phyloP scores from a whole-genome alignment of 495 filamentous ascomycete genomes.

The Neurospora sp. region DNA sequence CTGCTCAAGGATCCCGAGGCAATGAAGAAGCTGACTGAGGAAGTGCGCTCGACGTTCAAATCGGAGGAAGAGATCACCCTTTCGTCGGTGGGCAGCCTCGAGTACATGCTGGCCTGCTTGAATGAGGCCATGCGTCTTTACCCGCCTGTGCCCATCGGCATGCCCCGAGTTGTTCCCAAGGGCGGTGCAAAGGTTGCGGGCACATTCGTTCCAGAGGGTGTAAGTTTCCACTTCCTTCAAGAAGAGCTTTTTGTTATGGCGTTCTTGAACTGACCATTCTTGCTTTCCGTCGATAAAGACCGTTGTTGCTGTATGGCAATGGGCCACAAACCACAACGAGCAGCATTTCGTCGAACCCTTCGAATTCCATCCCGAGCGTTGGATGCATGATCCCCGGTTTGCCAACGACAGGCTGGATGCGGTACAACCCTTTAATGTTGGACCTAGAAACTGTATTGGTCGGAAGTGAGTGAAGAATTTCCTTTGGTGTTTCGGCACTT shows the following conservation, averaged over 20 bases:
- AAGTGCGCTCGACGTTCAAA: conserved; percentile 40
- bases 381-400: conserved; percentile 29
- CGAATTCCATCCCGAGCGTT: conserved; percentile 42
- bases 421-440: conserved; percentile 42
- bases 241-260: background rate
- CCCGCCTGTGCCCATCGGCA: conserved; percentile 38
- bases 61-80: conserved; percentile 39
- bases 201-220: conserved; percentile 29
- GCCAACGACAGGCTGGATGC: conserved; percentile 34
- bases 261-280: background rate
- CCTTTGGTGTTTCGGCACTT: background rate
- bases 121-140: conserved; percentile 47
- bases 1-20: conserved; percentile 33
- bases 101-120: conserved; percentile 44
- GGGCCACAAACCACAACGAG: conserved; percentile 30
- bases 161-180: conserved; percentile 33
- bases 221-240: conserved; percentile 15
- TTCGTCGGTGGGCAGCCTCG: conserved; percentile 26
- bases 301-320: conserved; percentile 38
- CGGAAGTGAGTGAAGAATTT: conserved; percentile 34
- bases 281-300: conserved; percentile 23
- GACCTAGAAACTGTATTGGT: conserved; percentile 48
- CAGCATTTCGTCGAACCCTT: conserved; percentile 36
- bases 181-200: conserved; percentile 37
- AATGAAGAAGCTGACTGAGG: conserved; percentile 30